Evolutionary conservation across 225 moss, liverwort and hornwort species (phyloP).

Genomic region (Straminergon stramineum): DNA sequence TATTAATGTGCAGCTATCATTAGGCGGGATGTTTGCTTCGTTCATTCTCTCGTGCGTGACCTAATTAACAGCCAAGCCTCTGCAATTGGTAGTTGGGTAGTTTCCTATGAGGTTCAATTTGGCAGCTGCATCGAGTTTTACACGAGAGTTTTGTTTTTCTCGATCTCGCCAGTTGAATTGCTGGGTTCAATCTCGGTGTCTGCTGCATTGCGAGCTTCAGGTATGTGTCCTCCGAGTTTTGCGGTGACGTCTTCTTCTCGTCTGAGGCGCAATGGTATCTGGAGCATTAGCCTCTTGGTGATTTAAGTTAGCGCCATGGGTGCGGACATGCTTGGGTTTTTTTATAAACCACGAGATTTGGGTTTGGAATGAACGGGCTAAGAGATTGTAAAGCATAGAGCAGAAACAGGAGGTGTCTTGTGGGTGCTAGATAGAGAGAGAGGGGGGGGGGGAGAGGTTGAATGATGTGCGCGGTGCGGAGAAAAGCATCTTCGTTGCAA

Average conservation of each 20-base stretch:
- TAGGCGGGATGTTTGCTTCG: neutral
- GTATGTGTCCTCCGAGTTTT: neutral
- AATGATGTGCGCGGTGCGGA: slow-evolving; percentile 3
- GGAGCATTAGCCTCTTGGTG: neutral
- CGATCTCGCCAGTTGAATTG: neutral
- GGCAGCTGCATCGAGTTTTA: neutral
- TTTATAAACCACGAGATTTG: neutral
- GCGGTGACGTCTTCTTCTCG: neutral
- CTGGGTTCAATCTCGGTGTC: neutral
- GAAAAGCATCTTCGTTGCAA: neutral
- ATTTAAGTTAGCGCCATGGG: neutral
- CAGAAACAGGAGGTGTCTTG: neutral
- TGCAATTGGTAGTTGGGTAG: neutral
- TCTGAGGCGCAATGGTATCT: neutral
- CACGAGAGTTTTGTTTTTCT: neutral
- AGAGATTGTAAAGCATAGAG: neutral
- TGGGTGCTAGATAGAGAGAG: neutral
- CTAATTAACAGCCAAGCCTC: neutral
- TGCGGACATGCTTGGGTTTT: neutral
- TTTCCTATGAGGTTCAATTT: neutral
- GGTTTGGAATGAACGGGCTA: neutral
- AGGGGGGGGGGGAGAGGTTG: neutral
- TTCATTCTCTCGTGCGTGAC: neutral
- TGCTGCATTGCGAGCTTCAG: neutral
- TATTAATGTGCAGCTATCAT: neutral